Conservation (phyloP, 2,329 filamentous ascomycete genomes). For the Huntiella savannae region DNA sequence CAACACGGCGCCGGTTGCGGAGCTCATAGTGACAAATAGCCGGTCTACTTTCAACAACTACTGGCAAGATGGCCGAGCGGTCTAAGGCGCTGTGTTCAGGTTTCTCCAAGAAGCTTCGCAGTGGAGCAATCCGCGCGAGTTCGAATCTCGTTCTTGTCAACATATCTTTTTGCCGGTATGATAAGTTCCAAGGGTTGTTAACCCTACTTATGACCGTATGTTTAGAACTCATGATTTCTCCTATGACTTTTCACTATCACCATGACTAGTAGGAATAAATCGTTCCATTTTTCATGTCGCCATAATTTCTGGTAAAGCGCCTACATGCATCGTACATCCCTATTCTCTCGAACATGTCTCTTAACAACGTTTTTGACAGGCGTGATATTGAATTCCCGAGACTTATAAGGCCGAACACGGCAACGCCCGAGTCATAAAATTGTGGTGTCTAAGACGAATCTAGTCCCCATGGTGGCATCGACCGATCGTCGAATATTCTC, state of each 20-base stretch:
- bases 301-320: too few species aligned
- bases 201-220: neutral
- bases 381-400: neutral
- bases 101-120: constrained; percentile 7
- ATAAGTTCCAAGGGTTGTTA: neutral
- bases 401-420: neutral
- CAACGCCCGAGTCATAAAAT: too few species aligned
- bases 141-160: constrained; percentile 17
- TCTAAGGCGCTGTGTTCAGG: constrained; percentile 11
- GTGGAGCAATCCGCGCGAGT: constrained; percentile 12
- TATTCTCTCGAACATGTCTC: neutral
- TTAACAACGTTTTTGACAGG: neutral
- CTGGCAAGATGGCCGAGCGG: constrained; percentile 8
- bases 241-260: too few species aligned
- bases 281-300: too few species aligned
- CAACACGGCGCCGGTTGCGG: too few species aligned
- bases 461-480: too few species aligned
- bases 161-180: constrained; percentile 12
- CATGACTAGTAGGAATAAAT: too few species aligned
- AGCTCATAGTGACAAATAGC: too few species aligned
- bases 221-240: too few species aligned
- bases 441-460: too few species aligned
- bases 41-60: neutral
- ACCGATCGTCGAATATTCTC: too few species aligned
- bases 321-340: too few species aligned